Evolutionary conservation across 495 filamentous ascomycete genomes (phyloP).

Genomic region (Amniculicola lignicola): DNA sequence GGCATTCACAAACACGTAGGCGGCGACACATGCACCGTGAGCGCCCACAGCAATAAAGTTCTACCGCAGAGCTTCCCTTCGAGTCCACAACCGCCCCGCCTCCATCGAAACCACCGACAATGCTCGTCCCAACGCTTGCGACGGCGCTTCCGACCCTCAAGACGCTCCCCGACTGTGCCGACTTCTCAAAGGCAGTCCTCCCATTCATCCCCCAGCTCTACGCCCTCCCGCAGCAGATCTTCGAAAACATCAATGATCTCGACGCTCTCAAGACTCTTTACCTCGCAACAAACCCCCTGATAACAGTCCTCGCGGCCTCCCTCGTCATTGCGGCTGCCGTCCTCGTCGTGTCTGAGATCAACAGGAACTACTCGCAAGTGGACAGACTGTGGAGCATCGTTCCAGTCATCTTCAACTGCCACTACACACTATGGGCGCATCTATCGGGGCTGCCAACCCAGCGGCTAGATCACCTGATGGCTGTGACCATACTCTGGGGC

Average conservation of each 20-base stretch:
- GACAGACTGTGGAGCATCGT: conserved; percentile 89
- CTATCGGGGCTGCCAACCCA: conserved; percentile 66
- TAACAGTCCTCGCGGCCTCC: conserved; percentile 70
- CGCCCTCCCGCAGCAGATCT: conserved; percentile 62
- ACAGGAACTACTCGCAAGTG: conserved; percentile 90
- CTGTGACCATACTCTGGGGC: conserved; percentile 75
- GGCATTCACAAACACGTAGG: too few relatives aligned
- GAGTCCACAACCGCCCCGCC: not conserved
- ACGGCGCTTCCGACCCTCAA: conserved; percentile 61
- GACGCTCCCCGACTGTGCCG: conserved; percentile 65
- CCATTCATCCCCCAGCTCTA: conserved; percentile 78
- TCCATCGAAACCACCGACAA: conserved; percentile 10
- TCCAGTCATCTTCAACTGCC: conserved; percentile 82
- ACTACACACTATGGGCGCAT: conserved; percentile 79
- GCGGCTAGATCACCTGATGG: conserved; percentile 68
- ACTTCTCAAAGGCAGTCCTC: conserved; percentile 66
- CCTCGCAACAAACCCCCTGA: conserved; percentile 79
- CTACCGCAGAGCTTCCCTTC: too few relatives aligned
- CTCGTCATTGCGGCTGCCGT: conserved; percentile 65
- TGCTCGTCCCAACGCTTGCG: conserved; percentile 28
- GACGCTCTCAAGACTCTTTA: conserved; percentile 65
- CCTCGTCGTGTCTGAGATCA: conserved; percentile 73
- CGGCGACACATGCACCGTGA: too few relatives aligned
- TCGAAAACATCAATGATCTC: conserved; percentile 54
- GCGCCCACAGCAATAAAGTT: too few relatives aligned